phyloP scores from a whole-genome alignment of 1,284 basidiomycete species.

The Ceratobasidium papillatum region DNA sequence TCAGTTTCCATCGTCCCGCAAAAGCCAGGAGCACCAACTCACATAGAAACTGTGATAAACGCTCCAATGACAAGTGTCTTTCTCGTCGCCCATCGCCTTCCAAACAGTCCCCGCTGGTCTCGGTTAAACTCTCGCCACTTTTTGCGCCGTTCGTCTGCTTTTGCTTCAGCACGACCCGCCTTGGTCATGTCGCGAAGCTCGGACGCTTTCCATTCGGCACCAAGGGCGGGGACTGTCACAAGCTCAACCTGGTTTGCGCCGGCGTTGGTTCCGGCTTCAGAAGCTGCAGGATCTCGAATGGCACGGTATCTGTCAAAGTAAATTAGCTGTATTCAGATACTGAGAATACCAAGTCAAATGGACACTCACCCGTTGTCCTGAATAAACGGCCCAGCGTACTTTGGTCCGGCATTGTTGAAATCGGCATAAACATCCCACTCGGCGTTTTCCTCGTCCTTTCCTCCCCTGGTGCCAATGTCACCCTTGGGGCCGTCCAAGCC shows the following conservation, averaged over 20 bases:
- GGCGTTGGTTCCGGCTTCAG: conserved; percentile 4
- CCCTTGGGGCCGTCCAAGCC: conserved; percentile 32
- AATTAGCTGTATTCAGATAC: background rate
- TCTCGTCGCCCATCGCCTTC: conserved; percentile 73
- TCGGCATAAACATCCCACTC: conserved; percentile 87
- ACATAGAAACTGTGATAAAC: conserved; percentile 72
- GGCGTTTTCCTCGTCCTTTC: conserved; percentile 55
- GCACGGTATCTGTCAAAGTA: conserved; percentile 49
- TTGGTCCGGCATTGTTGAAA: conserved; percentile 87
- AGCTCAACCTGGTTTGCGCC: conserved; percentile 65
- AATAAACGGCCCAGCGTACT: conserved; percentile 64
- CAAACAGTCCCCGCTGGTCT: conserved; percentile 77
- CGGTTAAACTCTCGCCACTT: conserved; percentile 76
- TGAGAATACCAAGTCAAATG: conserved; percentile 43
- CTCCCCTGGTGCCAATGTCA: conserved; percentile 44
- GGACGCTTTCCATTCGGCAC: conserved; percentile 82
- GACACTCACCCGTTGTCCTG: conserved; percentile 47
- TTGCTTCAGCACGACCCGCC: conserved; percentile 67
- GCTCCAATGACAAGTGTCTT: conserved; percentile 70
- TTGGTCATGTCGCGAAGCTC: conserved; percentile 81
- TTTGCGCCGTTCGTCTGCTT: conserved; percentile 62
- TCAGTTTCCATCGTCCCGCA: background rate
- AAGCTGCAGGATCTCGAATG: conserved; percentile 26
- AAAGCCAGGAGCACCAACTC: conserved; percentile 52
- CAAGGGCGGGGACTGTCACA: conserved; percentile 86